Evolutionary conservation across 2,329 filamentous ascomycete species (phyloP), one percentile per base, ranked within the genome.

Genomic region (Cladophialophora exuberans): DNA sequence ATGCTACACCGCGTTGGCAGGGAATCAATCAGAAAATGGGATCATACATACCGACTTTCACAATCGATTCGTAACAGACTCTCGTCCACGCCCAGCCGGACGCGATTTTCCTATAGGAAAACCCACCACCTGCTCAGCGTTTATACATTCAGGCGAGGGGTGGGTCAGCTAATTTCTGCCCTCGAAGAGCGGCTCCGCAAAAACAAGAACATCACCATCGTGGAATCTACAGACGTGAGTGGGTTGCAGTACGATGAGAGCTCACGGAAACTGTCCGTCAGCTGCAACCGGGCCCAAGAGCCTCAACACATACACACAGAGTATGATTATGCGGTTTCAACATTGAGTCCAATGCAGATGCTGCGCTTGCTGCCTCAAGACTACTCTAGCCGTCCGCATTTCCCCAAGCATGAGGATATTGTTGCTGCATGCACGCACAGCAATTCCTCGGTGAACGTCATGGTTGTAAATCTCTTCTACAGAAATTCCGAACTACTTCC

Each of bases 401-500:
- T 38, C 17, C 28, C 26, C 10, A 2, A 35, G 6, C 25, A 50
- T 10, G 22, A 57, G 43, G 10, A 67, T 62, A 7, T 67, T 67
- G 44, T 51, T 44, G 36, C 51, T 48, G 49, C 64, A 70, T 55
- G 54, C 18, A 43, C 43, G 10, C 48, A 44, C 17, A 59, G 64
- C 39, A 30, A 63, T 20, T 68, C 80, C 38, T 81, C 86, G 30
- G 88, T 93, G 25, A 92, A 86, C 26, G 91, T 97, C 63, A 92
- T 92, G 85, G 89, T 92, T 2, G 88, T 99, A 58, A 97, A 96
- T 73, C 79, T 99, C 43, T 97, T 87, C 80, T 99, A 87, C 70
- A 76, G 80, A 1, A 78, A 83, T 38, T 79, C 85, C 5, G 67
- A 82, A 54, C 74, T 96, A 30, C 78, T 89, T 44, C 82, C 83